Evolutionary conservation across 306 rosid genomes (phyloP).

Genomic region (cucumber (Cucumis sativus)): DNA sequence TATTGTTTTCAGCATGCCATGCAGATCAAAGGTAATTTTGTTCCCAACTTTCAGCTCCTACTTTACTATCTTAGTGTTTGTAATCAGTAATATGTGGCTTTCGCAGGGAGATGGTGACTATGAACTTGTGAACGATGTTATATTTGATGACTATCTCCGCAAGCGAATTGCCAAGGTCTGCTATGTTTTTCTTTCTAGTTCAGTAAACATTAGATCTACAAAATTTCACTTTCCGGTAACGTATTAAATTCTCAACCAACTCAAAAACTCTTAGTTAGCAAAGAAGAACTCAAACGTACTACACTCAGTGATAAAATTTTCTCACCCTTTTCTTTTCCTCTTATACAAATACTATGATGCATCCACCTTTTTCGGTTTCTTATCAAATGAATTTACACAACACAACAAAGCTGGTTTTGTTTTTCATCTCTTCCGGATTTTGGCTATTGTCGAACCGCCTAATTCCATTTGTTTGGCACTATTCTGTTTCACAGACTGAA

Average conservation of each 20-base stretch:
- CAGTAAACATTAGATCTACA: not conserved
- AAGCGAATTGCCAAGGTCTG: slow-evolving; percentile 55
- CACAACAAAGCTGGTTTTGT: not conserved
- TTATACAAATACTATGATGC: not conserved
- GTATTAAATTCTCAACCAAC: not conserved
- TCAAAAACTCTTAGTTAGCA: not conserved
- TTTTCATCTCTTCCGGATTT: not conserved
- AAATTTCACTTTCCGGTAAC: no score
- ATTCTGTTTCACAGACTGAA: slow-evolving; percentile 60
- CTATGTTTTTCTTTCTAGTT: not conserved
- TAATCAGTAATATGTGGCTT: not conserved
- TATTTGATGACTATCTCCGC: slow-evolving; percentile 67
- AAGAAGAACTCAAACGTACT: no score
- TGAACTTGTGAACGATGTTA: slow-evolving; percentile 69
- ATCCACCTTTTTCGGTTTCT: not conserved
- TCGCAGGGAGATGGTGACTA: slow-evolving; percentile 86
- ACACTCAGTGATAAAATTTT: not conserved
- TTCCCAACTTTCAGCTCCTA: not conserved
- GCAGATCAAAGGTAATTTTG: slow-evolving; percentile 71
- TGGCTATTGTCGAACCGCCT: not conserved
- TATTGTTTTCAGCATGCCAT: slow-evolving; percentile 94
- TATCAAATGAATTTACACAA: not conserved
- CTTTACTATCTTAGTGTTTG: not conserved
- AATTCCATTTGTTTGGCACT: not conserved
- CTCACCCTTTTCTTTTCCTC: not conserved